Base-by-base conservation (phyloP, 1,139 yeast species). In the Yamadazyma trypodendri region DNA sequence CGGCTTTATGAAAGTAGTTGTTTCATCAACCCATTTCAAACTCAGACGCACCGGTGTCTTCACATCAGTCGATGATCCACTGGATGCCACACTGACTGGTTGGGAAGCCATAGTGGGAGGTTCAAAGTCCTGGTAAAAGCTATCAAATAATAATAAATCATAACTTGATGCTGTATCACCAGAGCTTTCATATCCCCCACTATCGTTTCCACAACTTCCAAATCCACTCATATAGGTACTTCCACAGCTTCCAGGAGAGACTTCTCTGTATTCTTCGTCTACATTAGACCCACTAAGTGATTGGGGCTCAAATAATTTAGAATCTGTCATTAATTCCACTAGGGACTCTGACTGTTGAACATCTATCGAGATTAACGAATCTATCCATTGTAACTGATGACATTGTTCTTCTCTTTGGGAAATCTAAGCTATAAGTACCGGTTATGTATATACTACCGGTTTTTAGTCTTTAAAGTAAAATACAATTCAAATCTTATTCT, bases 11-110 rank as follows among this genome's bases (percentile, higher is more conserved):
- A 20, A 32, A 4, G 14, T 34, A 6, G 28, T 17, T 16, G 34
- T 28, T n/a, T 33, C 33, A 28, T 38, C 41, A 10, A 38, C 37
- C 43, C 43, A 38, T n/a, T 24, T 24, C 8, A 33, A 31, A 35
- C 8, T 18, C 17, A 18, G 21, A 8, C n/a, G 21, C 7, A 18
- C 12, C 10, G 11, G 11, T 6, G 10, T 23, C 24, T n/a, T n/a
- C 6, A 23, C 24, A 23, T 7, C 24, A 23, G 11, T 9, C 5
- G 24, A 23, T 4, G 24, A 23, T 23, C 24, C 24, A 9, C 12
- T 23, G 24, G 24, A 23, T 9, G 24, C 24, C 6, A 10, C 24
- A 9, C 12, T 23, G 6, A n/a, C 6, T n/a, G 24, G 24, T 4
- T 23, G 11, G 4, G 24, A 23, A n/a, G n/a, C n/a, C 11, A 23